These are phyloP conservation scores for Cyanidiococcus yangmingshanensis DNA, from an alignment of 23 red algal genomes.

Conservation along the genomic window DNA sequence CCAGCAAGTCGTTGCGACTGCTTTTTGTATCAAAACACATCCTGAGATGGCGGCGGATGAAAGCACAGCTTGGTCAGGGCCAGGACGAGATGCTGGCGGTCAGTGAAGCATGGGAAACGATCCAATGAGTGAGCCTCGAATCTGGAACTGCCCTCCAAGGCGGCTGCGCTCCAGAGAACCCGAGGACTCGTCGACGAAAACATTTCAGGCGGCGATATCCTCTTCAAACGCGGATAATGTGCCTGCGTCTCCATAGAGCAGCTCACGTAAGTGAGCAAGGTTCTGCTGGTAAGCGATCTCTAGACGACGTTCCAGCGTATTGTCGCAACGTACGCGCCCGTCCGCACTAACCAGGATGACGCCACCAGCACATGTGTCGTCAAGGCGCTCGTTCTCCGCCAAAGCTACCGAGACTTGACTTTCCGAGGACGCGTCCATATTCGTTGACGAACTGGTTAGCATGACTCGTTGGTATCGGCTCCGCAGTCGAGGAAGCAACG, in stretches of 20 bases:
- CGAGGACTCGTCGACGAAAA: neutral
- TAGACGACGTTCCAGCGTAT: constrained; percentile 92
- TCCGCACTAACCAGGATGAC: constrained; percentile 69
- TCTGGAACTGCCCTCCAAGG: neutral
- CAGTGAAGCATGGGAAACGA: too few relatives aligned
- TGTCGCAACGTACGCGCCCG: constrained; percentile 74
- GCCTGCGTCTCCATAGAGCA: constrained; percentile 48
- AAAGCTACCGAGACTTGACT: neutral
- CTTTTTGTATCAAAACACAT: too few relatives aligned
- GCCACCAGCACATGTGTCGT: constrained; percentile 37
- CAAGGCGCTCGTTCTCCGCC: neutral
- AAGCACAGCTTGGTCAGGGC: too few relatives aligned
- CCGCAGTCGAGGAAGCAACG: constrained; percentile 25
- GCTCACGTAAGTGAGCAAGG: constrained; percentile 56
- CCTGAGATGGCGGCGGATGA: too few relatives aligned
- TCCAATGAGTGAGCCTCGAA: too few relatives aligned
- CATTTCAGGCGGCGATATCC: neutral
- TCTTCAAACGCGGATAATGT: neutral
- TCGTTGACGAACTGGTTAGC: constrained; percentile 34
- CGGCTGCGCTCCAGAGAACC: neutral
- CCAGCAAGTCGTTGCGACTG: too few relatives aligned
- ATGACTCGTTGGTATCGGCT: neutral
- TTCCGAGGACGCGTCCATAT: neutral
- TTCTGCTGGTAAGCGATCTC: constrained; percentile 98
- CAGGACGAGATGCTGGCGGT: too few relatives aligned